phyloP scores from a whole-genome alignment of 2,329 filamentous ascomycete species.

The Fusarium bactridioides region DNA sequence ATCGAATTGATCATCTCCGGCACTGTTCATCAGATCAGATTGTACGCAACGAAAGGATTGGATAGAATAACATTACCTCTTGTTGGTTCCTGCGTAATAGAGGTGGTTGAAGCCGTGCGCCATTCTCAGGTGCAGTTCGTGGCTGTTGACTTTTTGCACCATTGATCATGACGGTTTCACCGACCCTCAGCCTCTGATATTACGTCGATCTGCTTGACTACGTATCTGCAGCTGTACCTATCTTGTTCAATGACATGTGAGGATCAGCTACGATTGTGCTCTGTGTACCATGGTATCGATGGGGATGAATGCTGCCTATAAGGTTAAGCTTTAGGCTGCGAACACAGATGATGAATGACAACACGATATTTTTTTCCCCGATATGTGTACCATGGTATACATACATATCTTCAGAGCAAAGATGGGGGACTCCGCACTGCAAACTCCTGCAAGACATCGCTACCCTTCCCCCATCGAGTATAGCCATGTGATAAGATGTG shows the following conservation, averaged over 20 bases:
- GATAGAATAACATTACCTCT: background rate
- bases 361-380: too few species aligned
- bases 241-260: background rate
- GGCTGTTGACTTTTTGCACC: conserved; percentile 10
- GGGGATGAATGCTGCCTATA: too few species aligned
- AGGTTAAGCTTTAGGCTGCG: too few species aligned
- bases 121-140: background rate
- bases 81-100: conserved; percentile 7
- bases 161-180: background rate
- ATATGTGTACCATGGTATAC: background rate
- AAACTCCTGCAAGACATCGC: conserved; percentile 26
- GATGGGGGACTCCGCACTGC: conserved; percentile 20
- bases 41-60: background rate
- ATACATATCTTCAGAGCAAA: background rate
- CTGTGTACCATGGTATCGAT: background rate
- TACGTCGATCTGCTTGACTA: background rate
- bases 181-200: background rate
- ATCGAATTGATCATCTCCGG: background rate
- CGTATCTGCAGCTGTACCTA: background rate
- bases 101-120: conserved; percentile 12
- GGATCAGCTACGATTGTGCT: background rate
- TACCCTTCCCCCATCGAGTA: conserved; percentile 26
- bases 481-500: conserved; percentile 36
- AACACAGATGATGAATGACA: too few species aligned
- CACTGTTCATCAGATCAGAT: background rate